These are phyloP conservation scores for Diplodia sapinea DNA, from an alignment of 2,329 filamentous ascomycete genomes.

Conservation along the genomic window DNA sequence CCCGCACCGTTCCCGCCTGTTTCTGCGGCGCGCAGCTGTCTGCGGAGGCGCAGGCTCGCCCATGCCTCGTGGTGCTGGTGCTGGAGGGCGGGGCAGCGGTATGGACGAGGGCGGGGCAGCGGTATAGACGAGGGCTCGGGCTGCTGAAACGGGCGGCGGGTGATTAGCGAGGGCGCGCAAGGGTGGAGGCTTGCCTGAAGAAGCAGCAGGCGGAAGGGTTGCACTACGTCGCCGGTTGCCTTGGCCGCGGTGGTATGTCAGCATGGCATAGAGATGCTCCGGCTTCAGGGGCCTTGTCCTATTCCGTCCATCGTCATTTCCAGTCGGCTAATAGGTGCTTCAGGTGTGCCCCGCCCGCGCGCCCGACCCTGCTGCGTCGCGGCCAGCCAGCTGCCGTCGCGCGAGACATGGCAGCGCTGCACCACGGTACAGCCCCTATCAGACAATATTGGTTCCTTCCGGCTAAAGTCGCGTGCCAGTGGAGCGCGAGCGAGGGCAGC, in stretches of 20 bases:
- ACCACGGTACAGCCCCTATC: conserved; percentile 20
- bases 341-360: conserved; percentile 24
- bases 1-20: not conserved
- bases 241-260: conserved; percentile 20
- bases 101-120: not conserved
- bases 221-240: conserved; percentile 11
- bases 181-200: conserved; percentile 12
- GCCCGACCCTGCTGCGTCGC: conserved; percentile 4
- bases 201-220: conserved; percentile 19
- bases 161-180: not conserved
- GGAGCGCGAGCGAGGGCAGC: conserved; percentile 1
- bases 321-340: conserved; percentile 28
- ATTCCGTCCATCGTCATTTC: conserved; percentile 31
- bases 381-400: not conserved
- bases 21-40: not conserved
- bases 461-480: conserved; percentile 17
- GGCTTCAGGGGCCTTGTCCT: conserved; percentile 26
- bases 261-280: conserved; percentile 29
- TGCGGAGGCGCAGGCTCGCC: no score
- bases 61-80: no score
- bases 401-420: not conserved
- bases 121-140: conserved; percentile 8
- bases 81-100: not conserved
- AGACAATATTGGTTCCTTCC: conserved; percentile 6
- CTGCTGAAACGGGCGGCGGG: conserved; percentile 2